Conservation (phyloP, 1,284 basidiomycete genomes). For the Cystobasidium pallidum region DNA sequence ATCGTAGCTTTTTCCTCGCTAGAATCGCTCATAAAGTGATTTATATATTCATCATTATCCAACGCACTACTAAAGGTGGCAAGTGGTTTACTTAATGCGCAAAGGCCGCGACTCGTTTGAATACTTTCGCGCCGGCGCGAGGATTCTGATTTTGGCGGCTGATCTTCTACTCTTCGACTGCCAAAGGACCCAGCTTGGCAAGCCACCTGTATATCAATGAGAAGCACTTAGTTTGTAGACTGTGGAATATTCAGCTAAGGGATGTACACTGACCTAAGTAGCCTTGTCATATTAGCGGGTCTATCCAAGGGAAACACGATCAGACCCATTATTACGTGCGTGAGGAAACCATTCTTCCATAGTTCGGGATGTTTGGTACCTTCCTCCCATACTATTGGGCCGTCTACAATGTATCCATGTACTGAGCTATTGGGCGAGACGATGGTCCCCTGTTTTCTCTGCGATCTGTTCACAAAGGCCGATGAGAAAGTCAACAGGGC, state of each 20-base stretch:
- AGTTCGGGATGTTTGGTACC: slow-evolving; percentile 4
- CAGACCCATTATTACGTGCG: slow-evolving; percentile 18
- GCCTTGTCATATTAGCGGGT: slow-evolving; percentile 15
- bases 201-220: background rate
- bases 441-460: slow-evolving; percentile 3
- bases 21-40: too few species aligned
- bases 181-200: background rate
- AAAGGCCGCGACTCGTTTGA: too few species aligned
- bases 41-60: background rate
- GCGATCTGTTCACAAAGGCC: slow-evolving; percentile 10
- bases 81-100: too few species aligned
- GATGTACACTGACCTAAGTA: slow-evolving; percentile 7
- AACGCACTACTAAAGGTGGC: too few species aligned
- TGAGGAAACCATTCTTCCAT: slow-evolving; percentile 13
- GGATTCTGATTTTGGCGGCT: too few species aligned
- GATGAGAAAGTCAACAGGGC: too few species aligned
- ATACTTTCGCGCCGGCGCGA: too few species aligned
- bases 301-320: slow-evolving; percentile 27
- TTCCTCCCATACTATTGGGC: background rate
- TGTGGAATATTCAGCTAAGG: too few species aligned
- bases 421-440: slow-evolving; percentile 1
- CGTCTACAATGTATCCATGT: slow-evolving; percentile 17
- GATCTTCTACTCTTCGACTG: background rate
- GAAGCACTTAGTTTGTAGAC: background rate
- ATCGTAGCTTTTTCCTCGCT: background rate